phyloP scores from a whole-genome alignment of 306 rosid species.

The Malus fusca region DNA sequence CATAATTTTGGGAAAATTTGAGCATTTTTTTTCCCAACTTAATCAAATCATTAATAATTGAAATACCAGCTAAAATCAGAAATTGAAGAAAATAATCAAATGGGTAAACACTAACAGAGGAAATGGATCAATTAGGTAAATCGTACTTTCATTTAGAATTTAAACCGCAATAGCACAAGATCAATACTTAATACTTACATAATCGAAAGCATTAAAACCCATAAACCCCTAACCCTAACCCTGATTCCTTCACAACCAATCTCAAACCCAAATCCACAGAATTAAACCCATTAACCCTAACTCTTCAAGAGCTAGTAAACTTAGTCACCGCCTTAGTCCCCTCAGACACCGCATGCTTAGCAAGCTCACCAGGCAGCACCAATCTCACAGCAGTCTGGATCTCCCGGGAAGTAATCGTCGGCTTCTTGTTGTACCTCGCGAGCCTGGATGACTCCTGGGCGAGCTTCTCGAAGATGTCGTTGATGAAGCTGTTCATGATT shows the following conservation, averaged over 20 bases:
- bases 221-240: background rate
- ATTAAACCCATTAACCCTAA: background rate
- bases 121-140: background rate
- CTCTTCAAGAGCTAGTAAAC: conserved; percentile 50
- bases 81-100: background rate
- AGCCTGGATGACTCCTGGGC: conserved; percentile 65
- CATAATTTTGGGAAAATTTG: too few species aligned
- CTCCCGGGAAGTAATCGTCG: conserved; percentile 66
- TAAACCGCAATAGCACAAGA: background rate
- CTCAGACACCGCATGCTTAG: conserved; percentile 75
- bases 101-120: background rate
- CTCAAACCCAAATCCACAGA: background rate
- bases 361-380: conserved; percentile 72
- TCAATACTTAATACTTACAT: background rate
- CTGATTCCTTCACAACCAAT: background rate
- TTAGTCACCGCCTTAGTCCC: conserved; percentile 75
- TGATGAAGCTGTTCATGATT: conserved; percentile 74
- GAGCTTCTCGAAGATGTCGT: conserved; percentile 74
- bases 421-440: conserved; percentile 69
- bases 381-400: conserved; percentile 72
- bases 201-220: background rate
- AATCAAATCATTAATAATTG: background rate
- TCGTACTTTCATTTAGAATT: background rate
- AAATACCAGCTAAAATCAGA: background rate
- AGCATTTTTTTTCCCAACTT: too few species aligned